A percentile compares a stretch with the other conserved stretches of the same genome.
phyloP scores from a whole-genome alignment of 768 basidiomycete genomes.

The Pisolithus marmoratus region DNA sequence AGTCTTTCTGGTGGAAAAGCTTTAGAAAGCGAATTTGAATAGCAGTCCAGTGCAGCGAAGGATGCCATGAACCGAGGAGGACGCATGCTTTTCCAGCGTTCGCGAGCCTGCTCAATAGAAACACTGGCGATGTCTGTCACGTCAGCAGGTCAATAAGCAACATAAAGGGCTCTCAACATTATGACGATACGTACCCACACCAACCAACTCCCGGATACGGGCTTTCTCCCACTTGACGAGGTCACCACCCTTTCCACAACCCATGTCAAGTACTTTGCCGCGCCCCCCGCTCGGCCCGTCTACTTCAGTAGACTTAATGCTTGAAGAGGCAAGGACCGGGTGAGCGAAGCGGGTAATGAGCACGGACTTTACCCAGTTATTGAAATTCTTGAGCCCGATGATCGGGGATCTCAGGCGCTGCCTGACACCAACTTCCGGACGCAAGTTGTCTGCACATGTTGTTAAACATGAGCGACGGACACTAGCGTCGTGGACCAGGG shows the following conservation, averaged over 20 bases:
- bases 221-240: constrained; percentile 94
- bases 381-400: constrained; percentile 94
- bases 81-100: constrained; percentile 54
- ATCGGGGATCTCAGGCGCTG: constrained; percentile 88
- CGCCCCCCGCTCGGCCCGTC: constrained; percentile 23
- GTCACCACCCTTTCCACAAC: constrained; percentile 99
- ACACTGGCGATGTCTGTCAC: constrained; percentile 78
- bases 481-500: background rate
- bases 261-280: constrained; percentile 91
- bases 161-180: background rate
- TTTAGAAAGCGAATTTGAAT: constrained; percentile 61
- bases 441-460: constrained; percentile 66
- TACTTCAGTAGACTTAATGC: constrained; percentile 19
- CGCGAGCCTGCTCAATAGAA: constrained; percentile 84
- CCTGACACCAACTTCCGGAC: constrained; percentile 85
- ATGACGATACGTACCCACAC: constrained; percentile 55
- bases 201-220: constrained; percentile 69
- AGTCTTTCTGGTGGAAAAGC: constrained; percentile 61
- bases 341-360: constrained; percentile 87
- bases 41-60: constrained; percentile 89
- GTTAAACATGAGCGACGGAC: constrained; percentile 5
- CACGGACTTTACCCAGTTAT: constrained; percentile 99
- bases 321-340: constrained; percentile 49
- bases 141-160: background rate
- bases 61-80: constrained; percentile 62